Conservation (phyloP, 768 basidiomycete genomes). For the Tylopilus sp. region DNA sequence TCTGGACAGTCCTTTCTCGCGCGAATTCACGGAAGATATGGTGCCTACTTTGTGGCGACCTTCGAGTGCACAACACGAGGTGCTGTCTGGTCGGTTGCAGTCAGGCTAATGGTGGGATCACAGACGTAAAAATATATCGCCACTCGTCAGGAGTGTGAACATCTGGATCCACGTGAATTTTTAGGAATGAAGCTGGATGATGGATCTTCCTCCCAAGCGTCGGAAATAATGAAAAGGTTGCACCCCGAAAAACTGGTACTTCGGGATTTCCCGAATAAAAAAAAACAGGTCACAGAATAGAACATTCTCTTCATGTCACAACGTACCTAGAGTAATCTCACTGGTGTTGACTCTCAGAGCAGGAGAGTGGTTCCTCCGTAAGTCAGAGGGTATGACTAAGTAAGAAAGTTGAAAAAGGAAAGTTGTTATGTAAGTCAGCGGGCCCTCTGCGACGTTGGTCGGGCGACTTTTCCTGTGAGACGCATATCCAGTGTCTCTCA, state of each 20-base stretch:
- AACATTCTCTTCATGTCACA: too few relatives aligned
- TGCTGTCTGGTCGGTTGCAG: not conserved
- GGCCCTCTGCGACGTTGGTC: slow-evolving; percentile 2
- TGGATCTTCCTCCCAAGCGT: not conserved
- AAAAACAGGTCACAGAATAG: not conserved
- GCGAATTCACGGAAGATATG: not conserved
- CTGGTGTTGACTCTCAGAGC: too few relatives aligned
- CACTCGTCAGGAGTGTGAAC: not conserved
- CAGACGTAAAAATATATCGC: not conserved
- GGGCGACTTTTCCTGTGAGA: slow-evolving; percentile 11
- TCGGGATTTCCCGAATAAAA: not conserved
- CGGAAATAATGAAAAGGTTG: not conserved
- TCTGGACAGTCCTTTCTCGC: not conserved
- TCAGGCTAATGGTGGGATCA: not conserved
- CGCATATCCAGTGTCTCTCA: slow-evolving; percentile 7
- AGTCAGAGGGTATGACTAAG: not conserved
- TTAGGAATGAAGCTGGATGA: not conserved
- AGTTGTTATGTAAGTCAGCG: slow-evolving; percentile 24
- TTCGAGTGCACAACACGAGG: not conserved
- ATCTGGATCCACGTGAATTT: not conserved
- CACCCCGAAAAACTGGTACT: too few relatives aligned
- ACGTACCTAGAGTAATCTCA: too few relatives aligned
- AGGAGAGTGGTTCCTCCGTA: not conserved
- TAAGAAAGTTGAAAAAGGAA: slow-evolving; percentile 12
- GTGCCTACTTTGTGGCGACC: not conserved